Conservation (phyloP, 768 basidiomycete species). For the Rickenella mellea region DNA sequence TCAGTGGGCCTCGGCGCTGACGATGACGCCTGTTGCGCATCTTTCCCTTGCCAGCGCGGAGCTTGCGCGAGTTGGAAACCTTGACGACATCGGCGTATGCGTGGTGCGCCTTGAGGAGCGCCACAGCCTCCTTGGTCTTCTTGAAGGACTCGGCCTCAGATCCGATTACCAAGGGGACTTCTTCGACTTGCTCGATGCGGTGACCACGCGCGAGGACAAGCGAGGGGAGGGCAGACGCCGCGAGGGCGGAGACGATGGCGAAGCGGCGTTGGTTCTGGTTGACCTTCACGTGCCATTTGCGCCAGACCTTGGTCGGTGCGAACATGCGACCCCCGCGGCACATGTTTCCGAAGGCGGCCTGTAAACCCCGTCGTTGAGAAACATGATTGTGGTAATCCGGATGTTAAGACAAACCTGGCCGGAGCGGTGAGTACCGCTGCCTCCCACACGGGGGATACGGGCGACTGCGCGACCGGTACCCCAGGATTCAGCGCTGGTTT, state of each 20-base stretch:
- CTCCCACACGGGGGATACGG: conserved; percentile 99
- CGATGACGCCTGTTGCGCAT: conserved; percentile 93
- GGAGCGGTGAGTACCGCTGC: conserved; percentile 96
- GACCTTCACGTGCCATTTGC: conserved; percentile 99
- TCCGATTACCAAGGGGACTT: conserved; percentile 89
- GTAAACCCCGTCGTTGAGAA: neutral
- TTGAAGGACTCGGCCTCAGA: conserved; percentile 74
- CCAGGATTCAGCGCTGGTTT: conserved; percentile 99
- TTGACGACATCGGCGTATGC: conserved; percentile 92
- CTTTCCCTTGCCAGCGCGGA: conserved; percentile 97
- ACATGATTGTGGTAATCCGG: neutral
- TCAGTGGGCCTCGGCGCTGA: conserved; percentile 93
- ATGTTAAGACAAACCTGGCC: conserved; percentile 58
- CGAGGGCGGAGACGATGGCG: conserved; percentile 94
- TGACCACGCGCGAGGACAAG: conserved; percentile 98
- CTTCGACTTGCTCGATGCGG: conserved; percentile 94
- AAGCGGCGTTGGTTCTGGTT: conserved; percentile 99
- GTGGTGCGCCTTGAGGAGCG: conserved; percentile 81
- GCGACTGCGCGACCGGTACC: conserved; percentile 99
- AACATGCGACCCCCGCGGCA: conserved; percentile 99
- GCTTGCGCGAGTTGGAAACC: conserved; percentile 94
- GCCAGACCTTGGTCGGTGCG: conserved; percentile 98
- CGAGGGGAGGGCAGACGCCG: conserved; percentile 94
- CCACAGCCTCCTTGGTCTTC: conserved; percentile 96
- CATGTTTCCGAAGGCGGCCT: conserved; percentile 99